Conservation (phyloP, 257 asterid species). For the Penstemon davidsonii region DNA sequence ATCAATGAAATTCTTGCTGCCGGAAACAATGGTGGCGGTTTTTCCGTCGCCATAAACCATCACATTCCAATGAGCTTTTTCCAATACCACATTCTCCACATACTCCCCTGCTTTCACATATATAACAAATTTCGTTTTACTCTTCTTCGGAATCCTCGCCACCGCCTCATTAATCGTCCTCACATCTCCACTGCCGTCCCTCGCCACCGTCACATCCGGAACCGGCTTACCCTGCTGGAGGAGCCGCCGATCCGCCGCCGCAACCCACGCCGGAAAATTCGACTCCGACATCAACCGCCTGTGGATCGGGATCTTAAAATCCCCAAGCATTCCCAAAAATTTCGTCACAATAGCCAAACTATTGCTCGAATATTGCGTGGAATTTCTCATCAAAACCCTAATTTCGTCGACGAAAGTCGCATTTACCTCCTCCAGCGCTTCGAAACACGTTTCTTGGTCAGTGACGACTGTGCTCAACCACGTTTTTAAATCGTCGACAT, state of each 20-base stretch:
- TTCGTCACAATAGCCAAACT: slow-evolving; percentile 75
- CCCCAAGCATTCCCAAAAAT: slow-evolving; percentile 33
- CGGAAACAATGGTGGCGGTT: slow-evolving; percentile 51
- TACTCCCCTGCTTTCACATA: slow-evolving; percentile 62
- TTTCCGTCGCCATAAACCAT: slow-evolving; percentile 82
- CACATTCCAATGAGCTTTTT: slow-evolving; percentile 63
- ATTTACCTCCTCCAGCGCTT: slow-evolving; percentile 63
- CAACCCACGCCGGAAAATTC: slow-evolving; percentile 59
- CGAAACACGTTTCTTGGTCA: slow-evolving; percentile 74
- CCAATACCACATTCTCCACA: slow-evolving; percentile 57
- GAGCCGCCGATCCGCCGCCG: slow-evolving; percentile 54
- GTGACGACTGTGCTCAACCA: slow-evolving; percentile 77
- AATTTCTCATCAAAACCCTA: slow-evolving; percentile 44
- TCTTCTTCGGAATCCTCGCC: slow-evolving; percentile 57
- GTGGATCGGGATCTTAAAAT: slow-evolving; percentile 47
- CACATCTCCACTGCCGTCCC: slow-evolving; percentile 62
- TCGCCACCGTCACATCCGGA: slow-evolving; percentile 68
- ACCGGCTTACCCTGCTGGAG: slow-evolving; percentile 40
- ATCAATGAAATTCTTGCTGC: slow-evolving; percentile 48
- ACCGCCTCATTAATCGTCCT: slow-evolving; percentile 54
- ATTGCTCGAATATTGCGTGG: slow-evolving; percentile 68
- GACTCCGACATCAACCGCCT: slow-evolving; percentile 40
- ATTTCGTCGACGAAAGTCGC: slow-evolving; percentile 47
- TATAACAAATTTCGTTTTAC: slow-evolving; percentile 50
- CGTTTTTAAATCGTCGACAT: slow-evolving; percentile 47